Conservation (phyloP, 164 flowering plant genomes). For the Kingdonia uniflora region DNA sequence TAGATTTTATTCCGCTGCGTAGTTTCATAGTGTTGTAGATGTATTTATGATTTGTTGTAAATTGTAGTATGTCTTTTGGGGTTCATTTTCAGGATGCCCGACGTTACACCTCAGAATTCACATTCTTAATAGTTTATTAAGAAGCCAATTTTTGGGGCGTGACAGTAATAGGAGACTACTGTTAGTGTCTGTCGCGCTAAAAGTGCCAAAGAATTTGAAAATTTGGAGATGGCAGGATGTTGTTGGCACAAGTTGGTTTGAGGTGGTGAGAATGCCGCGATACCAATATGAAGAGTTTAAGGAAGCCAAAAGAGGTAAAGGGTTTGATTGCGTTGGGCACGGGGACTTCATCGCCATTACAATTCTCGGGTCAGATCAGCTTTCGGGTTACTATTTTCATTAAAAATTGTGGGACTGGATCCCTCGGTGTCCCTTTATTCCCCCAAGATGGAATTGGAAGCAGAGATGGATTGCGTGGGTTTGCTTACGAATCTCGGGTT, state of each 20-base stretch:
- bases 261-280: conserved; percentile 83
- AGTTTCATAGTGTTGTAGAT: no score
- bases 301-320: conserved; percentile 44
- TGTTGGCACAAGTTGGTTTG: conserved; percentile 58
- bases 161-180: conserved; percentile 54
- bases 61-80: no score
- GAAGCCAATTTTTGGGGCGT: no score
- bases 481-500: conserved; percentile 63
- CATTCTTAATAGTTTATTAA: no score
- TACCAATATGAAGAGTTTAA: conserved; percentile 52
- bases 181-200: conserved; percentile 83
- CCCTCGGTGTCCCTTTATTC: conserved; percentile 39
- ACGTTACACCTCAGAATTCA: no score
- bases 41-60: no score
- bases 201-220: conserved; percentile 73
- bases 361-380: conserved; percentile 33
- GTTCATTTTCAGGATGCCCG: no score
- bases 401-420: conserved; percentile 75
- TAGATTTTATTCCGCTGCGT: no score
- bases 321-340: conserved; percentile 70
- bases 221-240: conserved; percentile 63
- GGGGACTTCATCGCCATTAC: conserved; percentile 57
- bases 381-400: conserved; percentile 46
- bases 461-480: conserved; percentile 43
- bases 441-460: conserved; percentile 8